phyloP scores from a whole-genome alignment of 1,284 basidiomycete genomes.

The Rhizopogon parksii region DNA sequence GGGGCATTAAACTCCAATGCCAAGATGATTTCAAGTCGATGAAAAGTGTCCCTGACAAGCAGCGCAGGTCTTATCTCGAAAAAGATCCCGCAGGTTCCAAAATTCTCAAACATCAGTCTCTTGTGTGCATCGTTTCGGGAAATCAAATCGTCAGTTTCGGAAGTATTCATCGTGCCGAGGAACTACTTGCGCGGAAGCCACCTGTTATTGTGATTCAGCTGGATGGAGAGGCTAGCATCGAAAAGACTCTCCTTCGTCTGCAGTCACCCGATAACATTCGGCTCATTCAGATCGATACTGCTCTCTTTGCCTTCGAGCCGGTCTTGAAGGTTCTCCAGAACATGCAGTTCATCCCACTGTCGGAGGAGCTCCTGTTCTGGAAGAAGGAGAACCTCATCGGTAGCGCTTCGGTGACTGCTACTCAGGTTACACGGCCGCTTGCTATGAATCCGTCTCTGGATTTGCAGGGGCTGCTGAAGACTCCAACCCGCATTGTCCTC shows the following conservation, averaged over 20 bases:
- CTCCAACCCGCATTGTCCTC: slow-evolving; percentile 35
- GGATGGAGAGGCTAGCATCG: slow-evolving; percentile 34
- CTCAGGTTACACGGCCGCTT: slow-evolving; percentile 31
- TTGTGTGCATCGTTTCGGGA: slow-evolving; percentile 45
- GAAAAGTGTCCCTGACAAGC: slow-evolving; percentile 25
- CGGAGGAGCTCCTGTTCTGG: slow-evolving; percentile 49
- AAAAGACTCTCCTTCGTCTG: slow-evolving; percentile 34
- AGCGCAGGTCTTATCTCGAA: slow-evolving; percentile 32
- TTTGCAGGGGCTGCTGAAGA: slow-evolving; percentile 33
- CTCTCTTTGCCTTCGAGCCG: slow-evolving; percentile 56
- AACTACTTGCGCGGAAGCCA: slow-evolving; percentile 37
- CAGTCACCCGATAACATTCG: slow-evolving; percentile 32
- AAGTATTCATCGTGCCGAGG: slow-evolving; percentile 47
- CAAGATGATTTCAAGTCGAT: slow-evolving; percentile 38
- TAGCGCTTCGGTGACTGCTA: slow-evolving; percentile 7
- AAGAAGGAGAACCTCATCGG: slow-evolving; percentile 22
- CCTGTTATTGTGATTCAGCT: slow-evolving; percentile 49
- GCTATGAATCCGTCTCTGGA: slow-evolving; percentile 31
- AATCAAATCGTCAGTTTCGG: slow-evolving; percentile 46
- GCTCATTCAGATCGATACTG: slow-evolving; percentile 53
- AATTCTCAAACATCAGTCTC: slow-evolving; percentile 44
- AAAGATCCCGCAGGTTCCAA: slow-evolving; percentile 34
- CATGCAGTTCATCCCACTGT: slow-evolving; percentile 37
- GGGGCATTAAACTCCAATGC: slow-evolving; percentile 42
- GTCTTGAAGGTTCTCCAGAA: slow-evolving; percentile 47